Percentiles rank a stretch among this genome's conserved stretches.
These are phyloP conservation scores for Climacium dendroides DNA, from an alignment of 225 moss, liverwort and hornwort species.

Conservation along the genomic window DNA sequence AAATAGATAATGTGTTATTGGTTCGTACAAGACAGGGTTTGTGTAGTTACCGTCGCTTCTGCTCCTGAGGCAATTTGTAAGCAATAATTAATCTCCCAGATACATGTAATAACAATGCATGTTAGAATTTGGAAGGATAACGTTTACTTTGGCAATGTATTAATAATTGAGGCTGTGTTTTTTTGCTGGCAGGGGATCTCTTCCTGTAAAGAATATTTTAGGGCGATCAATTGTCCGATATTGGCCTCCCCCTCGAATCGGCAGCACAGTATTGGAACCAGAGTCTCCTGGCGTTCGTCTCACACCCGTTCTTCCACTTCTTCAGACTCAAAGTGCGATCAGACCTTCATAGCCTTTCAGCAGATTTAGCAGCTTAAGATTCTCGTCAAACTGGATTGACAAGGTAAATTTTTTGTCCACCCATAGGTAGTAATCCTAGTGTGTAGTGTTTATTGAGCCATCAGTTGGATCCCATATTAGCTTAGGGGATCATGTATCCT, in stretches of 20 bases:
- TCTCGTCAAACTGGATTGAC: background rate
- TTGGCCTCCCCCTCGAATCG: conserved; percentile 81
- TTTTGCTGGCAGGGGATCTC: conserved; percentile 60
- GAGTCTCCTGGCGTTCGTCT: conserved; percentile 8
- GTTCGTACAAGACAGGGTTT: no score
- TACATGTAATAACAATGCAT: background rate
- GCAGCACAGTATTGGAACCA: conserved; percentile 66
- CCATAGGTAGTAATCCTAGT: background rate
- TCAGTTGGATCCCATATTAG: background rate
- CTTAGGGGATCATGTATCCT: background rate
- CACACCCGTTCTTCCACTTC: conserved; percentile 37
- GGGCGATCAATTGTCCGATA: conserved; percentile 86
- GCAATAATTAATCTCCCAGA: background rate
- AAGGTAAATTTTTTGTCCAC: background rate
- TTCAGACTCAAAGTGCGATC: conserved; percentile 29
- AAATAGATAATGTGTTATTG: background rate
- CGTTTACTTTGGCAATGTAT: background rate
- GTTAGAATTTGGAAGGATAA: background rate
- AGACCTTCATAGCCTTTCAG: conserved; percentile 7
- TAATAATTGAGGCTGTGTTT: background rate
- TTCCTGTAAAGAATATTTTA: conserved; percentile 70
- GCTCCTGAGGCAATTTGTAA: background rate
- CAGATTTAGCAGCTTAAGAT: background rate
- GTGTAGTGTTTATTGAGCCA: background rate
- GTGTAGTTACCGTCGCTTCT: background rate